These are phyloP conservation scores for Puccinia horiana DNA, from an alignment of 1,284 basidiomycete genomes.

Conservation along the genomic window DNA sequence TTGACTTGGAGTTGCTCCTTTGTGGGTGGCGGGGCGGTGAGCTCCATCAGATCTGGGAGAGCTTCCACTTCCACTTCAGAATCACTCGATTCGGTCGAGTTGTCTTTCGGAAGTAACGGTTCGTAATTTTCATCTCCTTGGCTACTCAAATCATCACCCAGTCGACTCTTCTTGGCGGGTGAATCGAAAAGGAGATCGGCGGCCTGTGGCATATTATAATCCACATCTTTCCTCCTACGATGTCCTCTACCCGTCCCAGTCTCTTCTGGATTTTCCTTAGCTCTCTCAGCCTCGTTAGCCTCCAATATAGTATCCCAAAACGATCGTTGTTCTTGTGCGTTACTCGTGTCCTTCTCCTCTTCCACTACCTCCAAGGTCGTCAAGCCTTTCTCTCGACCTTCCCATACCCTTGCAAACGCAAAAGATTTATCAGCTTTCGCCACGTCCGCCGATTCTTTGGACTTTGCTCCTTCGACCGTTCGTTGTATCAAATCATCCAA, in stretches of 20 bases:
- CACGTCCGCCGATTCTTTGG: constrained; percentile 15
- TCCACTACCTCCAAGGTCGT: constrained; percentile 18
- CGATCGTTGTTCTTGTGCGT: constrained; percentile 46
- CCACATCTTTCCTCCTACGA: constrained; percentile 34
- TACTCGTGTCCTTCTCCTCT: constrained; percentile 8
- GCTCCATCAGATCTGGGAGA: constrained; percentile 1
- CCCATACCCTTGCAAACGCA: constrained; percentile 49
- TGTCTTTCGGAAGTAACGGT: neutral
- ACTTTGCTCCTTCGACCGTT: constrained; percentile 43
- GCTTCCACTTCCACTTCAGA: constrained; percentile 13
- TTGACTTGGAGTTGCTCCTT: constrained; percentile 1
- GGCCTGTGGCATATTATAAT: constrained; percentile 12
- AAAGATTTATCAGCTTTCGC: constrained; percentile 48
- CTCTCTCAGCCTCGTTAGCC: constrained; percentile 42
- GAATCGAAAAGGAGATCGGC: neutral
- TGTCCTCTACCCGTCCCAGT: constrained; percentile 46
- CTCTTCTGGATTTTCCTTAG: constrained; percentile 25
- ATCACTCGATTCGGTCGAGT: neutral
- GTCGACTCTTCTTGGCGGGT: constrained; percentile 38
- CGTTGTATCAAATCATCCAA: constrained; percentile 47
- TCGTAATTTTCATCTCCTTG: constrained; percentile 29
- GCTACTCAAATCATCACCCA: constrained; percentile 10
- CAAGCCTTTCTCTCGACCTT: constrained; percentile 37
- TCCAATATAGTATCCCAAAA: constrained; percentile 49
- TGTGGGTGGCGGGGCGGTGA: constrained; percentile 4